Base-by-base conservation (phyloP, 2,329 filamentous ascomycete species). In the Diaporthe vaccinii region DNA sequence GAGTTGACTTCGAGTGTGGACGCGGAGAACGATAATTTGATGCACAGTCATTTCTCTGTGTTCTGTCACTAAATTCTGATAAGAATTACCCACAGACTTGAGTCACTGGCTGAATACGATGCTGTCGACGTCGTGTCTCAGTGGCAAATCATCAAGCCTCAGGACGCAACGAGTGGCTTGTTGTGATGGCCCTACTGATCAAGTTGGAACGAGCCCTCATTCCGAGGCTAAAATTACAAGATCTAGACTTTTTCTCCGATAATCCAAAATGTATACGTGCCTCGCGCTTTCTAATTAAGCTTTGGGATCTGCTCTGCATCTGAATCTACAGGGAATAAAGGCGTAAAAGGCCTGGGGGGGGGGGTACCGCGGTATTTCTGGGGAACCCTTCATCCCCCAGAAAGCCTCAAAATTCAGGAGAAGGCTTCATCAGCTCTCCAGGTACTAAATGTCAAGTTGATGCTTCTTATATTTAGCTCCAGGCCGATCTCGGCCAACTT, bases 401-500 rank as follows among this genome's bases (percentile, higher is more conserved):
- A 39, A 39, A 39, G 36, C 36, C 36, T 14, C 15, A 10, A n/a
- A 25, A 9, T 39, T 17, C 34, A 34, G 20, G 12, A 39, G 2
- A 4, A 15, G 14, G 10, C 12, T 41, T 25, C 22, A 25, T 17
- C 34, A n/a, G 6, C 57, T 15, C 10, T n/a, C 34, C 12, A 25
- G 12, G 14, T 20, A 41, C 36, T 8, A 44, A 41, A 44, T 44
- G n/a, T 44, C 36, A 44, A 62, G 7, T 44, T 28, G 57, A 25
- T 61, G 57, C 34, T 59, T 25, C 57, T 62, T 62, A 62, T 62
- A 39, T 3, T 62, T 28, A 20, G n/a, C 58, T 44, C 36, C 58
- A n/a, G 58, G 15, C 58, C 58, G 58, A 62, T 41, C 36, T 62
- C 58, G 58, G 58, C 58, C 58, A 62, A 62, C 58, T 62, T 62